Percentiles rank a stretch among this genome's conserved stretches.
Evolutionary conservation across 2,329 filamentous ascomycete species (phyloP).

Genomic region (Fusarium liriodendri): DNA sequence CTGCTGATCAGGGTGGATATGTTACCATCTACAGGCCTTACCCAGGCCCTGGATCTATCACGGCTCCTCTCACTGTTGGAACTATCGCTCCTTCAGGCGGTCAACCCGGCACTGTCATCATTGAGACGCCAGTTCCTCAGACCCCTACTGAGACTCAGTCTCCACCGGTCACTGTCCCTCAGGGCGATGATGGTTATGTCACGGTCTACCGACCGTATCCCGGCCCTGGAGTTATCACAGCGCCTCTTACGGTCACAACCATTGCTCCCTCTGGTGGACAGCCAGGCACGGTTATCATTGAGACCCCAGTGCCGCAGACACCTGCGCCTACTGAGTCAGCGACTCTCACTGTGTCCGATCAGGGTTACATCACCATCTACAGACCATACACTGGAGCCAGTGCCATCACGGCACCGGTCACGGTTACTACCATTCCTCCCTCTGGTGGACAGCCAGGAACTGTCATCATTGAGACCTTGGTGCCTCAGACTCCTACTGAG

Average conservation of each 20-base stretch:
- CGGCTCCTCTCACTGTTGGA: constrained; percentile 18
- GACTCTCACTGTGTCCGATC: constrained; percentile 14
- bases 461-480: constrained; percentile 25
- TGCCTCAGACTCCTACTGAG: neutral
- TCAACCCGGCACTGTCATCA: constrained; percentile 27
- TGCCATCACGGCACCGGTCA: constrained; percentile 19
- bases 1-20: constrained; percentile 25
- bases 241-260: constrained; percentile 23
- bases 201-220: constrained; percentile 27
- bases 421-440: constrained; percentile 25
- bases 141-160: constrained; percentile 22
- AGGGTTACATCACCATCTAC: constrained; percentile 26
- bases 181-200: constrained; percentile 27
- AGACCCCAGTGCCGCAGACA: constrained; percentile 16
- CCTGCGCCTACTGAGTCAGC: neutral
- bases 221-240: constrained; percentile 23
- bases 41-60: constrained; percentile 23
- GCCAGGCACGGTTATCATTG: constrained; percentile 30
- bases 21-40: constrained; percentile 30
- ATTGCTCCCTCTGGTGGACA: constrained; percentile 21
- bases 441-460: constrained; percentile 22
- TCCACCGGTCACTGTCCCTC: constrained; percentile 22
- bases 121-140: constrained; percentile 27
- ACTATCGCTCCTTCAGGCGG: constrained; percentile 24
- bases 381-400: constrained; percentile 25